These are phyloP conservation scores for Plasmodium sp. DNA, from an alignment of 169 alveolate genomes.

Conservation along the genomic window DNA sequence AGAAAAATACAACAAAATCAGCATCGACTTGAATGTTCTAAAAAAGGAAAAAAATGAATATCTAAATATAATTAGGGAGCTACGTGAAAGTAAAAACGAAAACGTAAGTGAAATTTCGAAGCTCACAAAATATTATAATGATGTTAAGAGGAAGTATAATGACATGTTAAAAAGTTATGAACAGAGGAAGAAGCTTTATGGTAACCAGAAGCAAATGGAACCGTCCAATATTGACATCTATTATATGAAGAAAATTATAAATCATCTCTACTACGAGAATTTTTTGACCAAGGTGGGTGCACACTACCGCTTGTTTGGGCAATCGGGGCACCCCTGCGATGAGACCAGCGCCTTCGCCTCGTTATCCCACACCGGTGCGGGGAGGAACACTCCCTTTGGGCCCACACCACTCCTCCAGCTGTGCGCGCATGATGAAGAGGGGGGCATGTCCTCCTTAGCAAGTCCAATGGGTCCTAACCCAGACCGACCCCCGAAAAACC, in stretches of 20 bases:
- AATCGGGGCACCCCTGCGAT: background rate
- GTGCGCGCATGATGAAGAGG: background rate
- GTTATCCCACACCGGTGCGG: background rate
- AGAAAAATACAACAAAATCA: slow-evolving; percentile 46
- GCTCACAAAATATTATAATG: slow-evolving; percentile 39
- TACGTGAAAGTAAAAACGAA: slow-evolving; percentile 44
- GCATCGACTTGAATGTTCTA: slow-evolving; percentile 16
- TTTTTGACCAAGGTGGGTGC: slow-evolving; percentile 19
- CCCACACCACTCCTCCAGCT: background rate
- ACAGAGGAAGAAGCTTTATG: slow-evolving; percentile 4
- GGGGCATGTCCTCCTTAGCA: background rate
- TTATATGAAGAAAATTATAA: slow-evolving; percentile 52
- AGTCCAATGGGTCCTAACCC: background rate
- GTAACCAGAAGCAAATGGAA: background rate
- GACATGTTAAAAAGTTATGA: slow-evolving; percentile 41
- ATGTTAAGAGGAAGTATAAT: slow-evolving; percentile 28
- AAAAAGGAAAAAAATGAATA: slow-evolving; percentile 63
- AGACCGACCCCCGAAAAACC: background rate
- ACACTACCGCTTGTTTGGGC: slow-evolving; percentile 6
- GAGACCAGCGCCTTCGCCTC: background rate
- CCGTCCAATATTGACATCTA: slow-evolving; percentile 34
- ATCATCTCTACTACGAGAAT: slow-evolving; percentile 50
- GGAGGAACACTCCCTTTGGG: background rate
- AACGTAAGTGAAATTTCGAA: slow-evolving; percentile 23
- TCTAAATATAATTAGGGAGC: slow-evolving; percentile 4